Evolutionary conservation across 2,329 filamentous ascomycete species (phyloP), one percentile per base, ranked within the genome.

Genomic region (Hysterium pulicare): DNA sequence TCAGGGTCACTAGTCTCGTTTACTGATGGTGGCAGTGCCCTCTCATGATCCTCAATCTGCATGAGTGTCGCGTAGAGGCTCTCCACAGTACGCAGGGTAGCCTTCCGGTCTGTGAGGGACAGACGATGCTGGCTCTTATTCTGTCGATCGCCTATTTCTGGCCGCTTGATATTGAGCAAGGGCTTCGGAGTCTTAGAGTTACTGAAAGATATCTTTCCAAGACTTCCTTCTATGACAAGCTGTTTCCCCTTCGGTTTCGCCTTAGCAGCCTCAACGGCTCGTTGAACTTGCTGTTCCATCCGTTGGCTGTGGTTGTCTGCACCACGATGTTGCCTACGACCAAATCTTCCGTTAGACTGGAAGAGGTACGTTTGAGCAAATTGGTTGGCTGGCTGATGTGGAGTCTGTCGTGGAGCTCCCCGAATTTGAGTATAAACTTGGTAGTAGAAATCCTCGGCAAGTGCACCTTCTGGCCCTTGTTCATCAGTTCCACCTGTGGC

Each of bases 281-380:
- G 84, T 65, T 96, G 91, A 10, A 98, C 94, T 68, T 98, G 93
- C 68, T 98, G 93, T 68, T 98, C 91, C 93, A 98, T 98, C 42
- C 93, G 85, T 66, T 97, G 93, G 72, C 97, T 88, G 61, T 98
- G 93, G 63, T 96, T 98, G 66, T 98, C 93, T 15, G 88, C 90
- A 33, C 86, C 88, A 45, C 89, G 81, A 47, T 84, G 82, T 54
- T 93, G 83, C 50, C 90, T 81, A 49, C 90, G 72, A 30, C 60
- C 62, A 51, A 90, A 82, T 16, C 90, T 83, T 53, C 85, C 87
- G 21, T 91, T 91, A 2, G 91, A 96, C 67, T 97, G 91, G 68
- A 94, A 95, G 2, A 98, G 76, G 61, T 98, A 98, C 0, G 93
- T 98, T 68, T 98, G 93, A 0, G 93, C 93, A 66, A 98, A 97